These are phyloP conservation scores for Sarocladium strictum DNA, from an alignment of 2,329 filamentous ascomycete species.

Conservation along the genomic window DNA sequence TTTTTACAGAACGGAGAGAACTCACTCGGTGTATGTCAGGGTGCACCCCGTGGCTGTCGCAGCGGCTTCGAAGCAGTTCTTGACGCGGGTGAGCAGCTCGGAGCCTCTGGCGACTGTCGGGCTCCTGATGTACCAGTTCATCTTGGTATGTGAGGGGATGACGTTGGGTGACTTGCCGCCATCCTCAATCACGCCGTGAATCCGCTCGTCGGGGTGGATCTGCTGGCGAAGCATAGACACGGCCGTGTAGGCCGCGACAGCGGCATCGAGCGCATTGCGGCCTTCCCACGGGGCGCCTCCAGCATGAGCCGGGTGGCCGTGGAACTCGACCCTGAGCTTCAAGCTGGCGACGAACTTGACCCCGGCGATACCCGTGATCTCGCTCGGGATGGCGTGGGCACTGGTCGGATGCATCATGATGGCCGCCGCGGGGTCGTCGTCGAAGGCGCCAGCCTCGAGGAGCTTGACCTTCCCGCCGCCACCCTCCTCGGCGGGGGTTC, in stretches of 20 bases:
- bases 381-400: constrained; percentile 9
- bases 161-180: constrained; percentile 26
- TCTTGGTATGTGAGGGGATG: constrained; percentile 14
- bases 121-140: constrained; percentile 8
- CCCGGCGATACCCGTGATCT: not conserved
- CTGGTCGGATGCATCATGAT: constrained; percentile 11
- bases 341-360: constrained; percentile 14
- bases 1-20: not conserved
- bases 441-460: constrained; percentile 22
- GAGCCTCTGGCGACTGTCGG: constrained; percentile 1
- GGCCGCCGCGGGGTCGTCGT: constrained; percentile 16
- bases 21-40: constrained; percentile 24
- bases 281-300: constrained; percentile 45
- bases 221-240: constrained; percentile 44
- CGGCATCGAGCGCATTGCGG: constrained; percentile 43
- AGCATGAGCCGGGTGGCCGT: constrained; percentile 39
- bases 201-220: constrained; percentile 39
- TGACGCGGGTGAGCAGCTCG: constrained; percentile 17
- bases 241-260: constrained; percentile 33
- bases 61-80: constrained; percentile 30
- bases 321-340: constrained; percentile 24
- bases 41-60: constrained; percentile 29
- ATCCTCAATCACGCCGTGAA: constrained; percentile 42
- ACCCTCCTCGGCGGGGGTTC: constrained; percentile 36
- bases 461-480: constrained; percentile 38